Percentiles rank a stretch among this genome's conserved stretches.
Conservation (phyloP, 768 basidiomycete species). For the Mycena rosella region DNA sequence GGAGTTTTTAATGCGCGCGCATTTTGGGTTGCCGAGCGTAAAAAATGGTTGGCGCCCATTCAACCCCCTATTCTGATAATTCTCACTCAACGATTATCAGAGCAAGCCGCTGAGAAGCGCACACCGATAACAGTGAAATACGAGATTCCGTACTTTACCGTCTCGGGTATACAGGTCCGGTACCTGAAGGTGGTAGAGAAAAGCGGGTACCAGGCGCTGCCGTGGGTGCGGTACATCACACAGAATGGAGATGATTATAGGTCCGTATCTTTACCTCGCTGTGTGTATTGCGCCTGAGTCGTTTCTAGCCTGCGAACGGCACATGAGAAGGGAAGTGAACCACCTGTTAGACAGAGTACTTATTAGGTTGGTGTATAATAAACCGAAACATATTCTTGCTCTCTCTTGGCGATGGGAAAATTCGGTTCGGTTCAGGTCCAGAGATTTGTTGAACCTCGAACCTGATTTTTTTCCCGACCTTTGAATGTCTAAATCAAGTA, state of each 20-base stretch:
- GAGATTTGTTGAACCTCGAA: no score
- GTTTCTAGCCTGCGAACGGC: conserved; percentile 77
- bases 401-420: no score
- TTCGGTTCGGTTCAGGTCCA: no score
- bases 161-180: conserved; percentile 96
- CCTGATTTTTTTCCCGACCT: no score
- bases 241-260: conserved; percentile 95
- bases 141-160: conserved; percentile 99
- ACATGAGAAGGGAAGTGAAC: conserved; percentile 78
- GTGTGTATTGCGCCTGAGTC: neutral
- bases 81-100: conserved; percentile 38
- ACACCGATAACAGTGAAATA: conserved; percentile 98
- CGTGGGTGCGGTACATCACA: conserved; percentile 96
- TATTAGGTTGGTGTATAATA: conserved; percentile 29
- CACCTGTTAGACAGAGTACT: conserved; percentile 64
- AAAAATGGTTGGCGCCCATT: conserved; percentile 76
- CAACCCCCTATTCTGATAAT: neutral
- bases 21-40: conserved; percentile 96
- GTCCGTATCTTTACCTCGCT: conserved; percentile 50
- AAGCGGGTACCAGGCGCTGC: conserved; percentile 96
- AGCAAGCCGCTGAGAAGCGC: conserved; percentile 87
- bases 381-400: no score
- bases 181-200: conserved; percentile 99
- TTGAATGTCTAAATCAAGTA: no score
- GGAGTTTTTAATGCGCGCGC: conserved; percentile 98